Conservation (phyloP, 2,329 filamentous ascomycete genomes). For the Neonectria faginata region DNA sequence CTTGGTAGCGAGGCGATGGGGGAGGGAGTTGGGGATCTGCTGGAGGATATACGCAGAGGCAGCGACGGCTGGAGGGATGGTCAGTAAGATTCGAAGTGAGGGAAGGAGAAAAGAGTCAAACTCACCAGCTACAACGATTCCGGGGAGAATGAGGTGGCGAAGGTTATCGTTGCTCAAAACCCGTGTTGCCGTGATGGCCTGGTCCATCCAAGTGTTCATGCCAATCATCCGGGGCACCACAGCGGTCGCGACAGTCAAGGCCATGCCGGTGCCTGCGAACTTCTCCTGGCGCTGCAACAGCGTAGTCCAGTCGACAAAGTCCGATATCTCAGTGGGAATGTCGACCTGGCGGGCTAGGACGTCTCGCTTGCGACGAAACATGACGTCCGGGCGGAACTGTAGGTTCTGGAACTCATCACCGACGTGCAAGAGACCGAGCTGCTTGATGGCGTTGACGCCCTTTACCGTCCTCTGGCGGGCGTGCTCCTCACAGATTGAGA, state of each 20-base stretch:
- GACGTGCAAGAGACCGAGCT: slow-evolving; percentile 87
- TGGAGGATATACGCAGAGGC: slow-evolving; percentile 84
- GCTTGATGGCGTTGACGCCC: slow-evolving; percentile 89
- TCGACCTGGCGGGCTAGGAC: slow-evolving; percentile 86
- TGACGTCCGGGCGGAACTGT: slow-evolving; percentile 89
- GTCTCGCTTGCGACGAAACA: slow-evolving; percentile 90
- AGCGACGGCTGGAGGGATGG: slow-evolving; percentile 69
- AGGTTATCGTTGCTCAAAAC: slow-evolving; percentile 85
- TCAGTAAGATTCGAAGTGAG: slow-evolving; percentile 21
- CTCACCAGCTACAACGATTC: slow-evolving; percentile 82
- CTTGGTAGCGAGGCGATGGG: slow-evolving; percentile 85
- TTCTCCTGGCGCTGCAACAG: slow-evolving; percentile 94
- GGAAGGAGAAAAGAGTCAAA: slow-evolving; percentile 37
- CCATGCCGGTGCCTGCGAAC: slow-evolving; percentile 92
- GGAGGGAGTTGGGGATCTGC: slow-evolving; percentile 89
- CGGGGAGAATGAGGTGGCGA: slow-evolving; percentile 82
- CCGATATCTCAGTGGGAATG: slow-evolving; percentile 86
- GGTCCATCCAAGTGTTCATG: slow-evolving; percentile 89
- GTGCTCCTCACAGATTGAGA: slow-evolving; percentile 84
- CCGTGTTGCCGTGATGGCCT: slow-evolving; percentile 82
- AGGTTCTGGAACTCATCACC: slow-evolving; percentile 88
- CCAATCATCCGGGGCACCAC: slow-evolving; percentile 85
- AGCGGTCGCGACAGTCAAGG: slow-evolving; percentile 88
- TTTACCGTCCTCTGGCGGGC: slow-evolving; percentile 81
- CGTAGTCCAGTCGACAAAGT: slow-evolving; percentile 90